These are phyloP conservation scores for Clarireedia hainanense DNA, from an alignment of 2,329 filamentous ascomycete species.

Conservation along the genomic window DNA sequence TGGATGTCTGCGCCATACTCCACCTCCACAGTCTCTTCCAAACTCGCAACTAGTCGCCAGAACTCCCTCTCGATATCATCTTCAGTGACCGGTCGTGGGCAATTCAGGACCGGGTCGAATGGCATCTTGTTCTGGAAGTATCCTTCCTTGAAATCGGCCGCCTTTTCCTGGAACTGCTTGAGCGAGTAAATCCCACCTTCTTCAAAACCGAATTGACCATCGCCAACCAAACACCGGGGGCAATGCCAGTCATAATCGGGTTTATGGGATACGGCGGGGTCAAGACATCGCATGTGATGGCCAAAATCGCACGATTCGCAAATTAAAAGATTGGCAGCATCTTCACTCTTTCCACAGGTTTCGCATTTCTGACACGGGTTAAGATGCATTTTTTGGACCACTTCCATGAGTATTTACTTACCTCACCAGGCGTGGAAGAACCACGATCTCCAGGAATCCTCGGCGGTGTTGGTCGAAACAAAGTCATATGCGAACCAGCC, in stretches of 20 bases:
- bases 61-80: conserved; percentile 96
- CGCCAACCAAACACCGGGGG: conserved; percentile 86
- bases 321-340: conserved; percentile 60
- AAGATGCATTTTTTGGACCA: conserved; percentile 22
- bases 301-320: conserved; percentile 91
- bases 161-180: conserved; percentile 92
- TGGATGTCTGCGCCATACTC: conserved; percentile 98
- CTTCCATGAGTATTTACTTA: conserved; percentile 34
- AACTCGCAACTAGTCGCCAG: conserved; percentile 87
- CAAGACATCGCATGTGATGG: conserved; percentile 81
- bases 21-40: conserved; percentile 93
- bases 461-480: conserved; percentile 75
- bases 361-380: conserved; percentile 62
- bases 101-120: conserved; percentile 76
- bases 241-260: conserved; percentile 94
- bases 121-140: conserved; percentile 91
- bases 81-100: conserved; percentile 74
- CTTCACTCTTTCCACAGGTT: conserved; percentile 72
- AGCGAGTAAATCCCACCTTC: conserved; percentile 94
- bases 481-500: conserved; percentile 92
- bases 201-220: conserved; percentile 94
- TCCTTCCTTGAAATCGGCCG: conserved; percentile 85
- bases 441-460: conserved; percentile 46
- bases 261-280: conserved; percentile 70
- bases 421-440: conserved; percentile 40